Conservation (phyloP, 306 rosid species). For the Arachis stenosperma region DNA sequence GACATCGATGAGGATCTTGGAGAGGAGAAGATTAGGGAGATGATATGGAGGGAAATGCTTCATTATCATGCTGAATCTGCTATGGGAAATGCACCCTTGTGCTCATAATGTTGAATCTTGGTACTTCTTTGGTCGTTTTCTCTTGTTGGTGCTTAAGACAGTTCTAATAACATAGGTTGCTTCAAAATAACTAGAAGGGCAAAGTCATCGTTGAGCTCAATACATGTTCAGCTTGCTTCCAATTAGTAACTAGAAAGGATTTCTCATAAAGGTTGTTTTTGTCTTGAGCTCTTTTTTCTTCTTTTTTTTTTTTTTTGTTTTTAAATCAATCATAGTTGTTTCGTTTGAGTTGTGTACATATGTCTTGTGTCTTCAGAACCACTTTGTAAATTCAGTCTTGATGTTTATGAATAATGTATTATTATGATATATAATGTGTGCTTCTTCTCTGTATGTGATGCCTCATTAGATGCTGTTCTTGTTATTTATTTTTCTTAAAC, state of each 20-base stretch:
- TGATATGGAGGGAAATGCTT: slow-evolving; percentile 94
- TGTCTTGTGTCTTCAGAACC: slow-evolving; percentile 47
- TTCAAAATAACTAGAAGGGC: slow-evolving; percentile 47
- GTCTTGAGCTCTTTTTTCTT: slow-evolving; percentile 43
- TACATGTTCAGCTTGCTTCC: slow-evolving; percentile 40
- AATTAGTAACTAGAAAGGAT: slow-evolving; percentile 48
- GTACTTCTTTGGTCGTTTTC: slow-evolving; percentile 22
- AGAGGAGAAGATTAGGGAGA: slow-evolving; percentile 94
- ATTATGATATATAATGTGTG: neutral
- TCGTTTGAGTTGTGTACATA: slow-evolving; percentile 57
- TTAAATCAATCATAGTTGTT: neutral
- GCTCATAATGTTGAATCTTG: slow-evolving; percentile 39
- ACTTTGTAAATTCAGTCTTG: slow-evolving; percentile 47
- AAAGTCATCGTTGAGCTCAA: slow-evolving; percentile 33
- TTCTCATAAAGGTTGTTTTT: slow-evolving; percentile 35
- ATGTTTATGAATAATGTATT: slow-evolving; percentile 38
- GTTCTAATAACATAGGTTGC: slow-evolving; percentile 48
- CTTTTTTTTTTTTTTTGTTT: too few relatives aligned
- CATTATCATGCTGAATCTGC: slow-evolving; percentile 82
- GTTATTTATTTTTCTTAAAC: too few relatives aligned
- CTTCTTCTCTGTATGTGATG: slow-evolving; percentile 3
- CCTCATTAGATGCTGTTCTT: neutral
- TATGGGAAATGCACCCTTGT: slow-evolving; percentile 43
- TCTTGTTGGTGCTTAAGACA: slow-evolving; percentile 33
- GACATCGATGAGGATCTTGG: slow-evolving; percentile 89